Evolutionary conservation across 2,329 filamentous ascomycete genomes (phyloP), one percentile per base, ranked within the genome.

Genomic region (Byssothecium circinans): DNA sequence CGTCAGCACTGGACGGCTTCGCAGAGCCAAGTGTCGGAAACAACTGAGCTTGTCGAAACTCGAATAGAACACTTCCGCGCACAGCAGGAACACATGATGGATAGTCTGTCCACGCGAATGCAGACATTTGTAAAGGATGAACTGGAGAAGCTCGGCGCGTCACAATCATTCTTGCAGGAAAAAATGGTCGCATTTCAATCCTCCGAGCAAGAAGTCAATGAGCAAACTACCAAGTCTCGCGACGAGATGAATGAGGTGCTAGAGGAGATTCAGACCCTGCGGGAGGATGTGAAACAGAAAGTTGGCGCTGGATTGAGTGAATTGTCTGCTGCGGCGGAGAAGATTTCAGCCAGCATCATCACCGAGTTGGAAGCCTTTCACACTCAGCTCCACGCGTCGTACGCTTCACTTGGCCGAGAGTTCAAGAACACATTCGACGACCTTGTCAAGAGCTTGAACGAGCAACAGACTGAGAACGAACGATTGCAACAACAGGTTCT

Each of bases 221-320:
- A 81, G 34, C 85, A 88, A 61, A 87, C 85, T 46, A 77, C 80
- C 19, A 77, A 80, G 52, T 87, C 90, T 2, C 89, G 87, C 61
- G 84, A 91, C 39, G 87, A 91, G 47, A 91, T 96, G 88, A 91
- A 96, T 60, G 78, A 82, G n/a, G 86, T 96, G 1, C 78, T 99
- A 8, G 89, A 94, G 61, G 92, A 95, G 67, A 96, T 97, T 68
- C 91, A 91, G 67, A 84, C 82, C n/a, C 79, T 97, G 19, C 84
- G 92, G 18, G 88, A 96, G 67, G 86, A 89, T 43, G 89, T 97
- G 42, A 96, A 96, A 75, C 78, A 82, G 40, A 87, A 87, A 52
- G 89, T 97, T 39, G 89, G 89, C 2, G 85, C 91, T 63, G 92
- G 91, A 8, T 77, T 97, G 35, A 86, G 89, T 61, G 85, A 89